These are phyloP conservation scores for Moringa oleifera DNA, from an alignment of 345 rosid species.

Conservation along the genomic window DNA sequence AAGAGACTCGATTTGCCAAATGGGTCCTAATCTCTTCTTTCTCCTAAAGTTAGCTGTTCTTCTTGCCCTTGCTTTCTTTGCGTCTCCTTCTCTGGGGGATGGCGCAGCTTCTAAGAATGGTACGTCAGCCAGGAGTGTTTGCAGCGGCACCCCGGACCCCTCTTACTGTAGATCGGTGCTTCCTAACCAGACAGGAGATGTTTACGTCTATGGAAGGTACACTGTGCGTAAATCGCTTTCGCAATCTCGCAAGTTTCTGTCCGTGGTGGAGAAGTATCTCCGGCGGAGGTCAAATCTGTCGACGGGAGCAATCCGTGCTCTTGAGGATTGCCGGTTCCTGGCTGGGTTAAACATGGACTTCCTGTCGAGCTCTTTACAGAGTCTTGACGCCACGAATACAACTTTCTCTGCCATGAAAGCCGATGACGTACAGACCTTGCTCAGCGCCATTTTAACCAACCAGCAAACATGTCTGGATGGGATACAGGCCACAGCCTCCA, in stretches of 20 bases:
- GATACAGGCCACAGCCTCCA: constrained; percentile 36
- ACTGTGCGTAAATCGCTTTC: constrained; percentile 55
- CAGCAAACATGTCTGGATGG: constrained; percentile 77
- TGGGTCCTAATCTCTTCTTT: constrained; percentile 23
- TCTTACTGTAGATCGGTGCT: constrained; percentile 57
- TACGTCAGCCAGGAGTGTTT: constrained; percentile 31
- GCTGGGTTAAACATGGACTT: constrained; percentile 55
- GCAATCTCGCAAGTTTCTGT: constrained; percentile 52
- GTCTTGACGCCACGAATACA: constrained; percentile 31
- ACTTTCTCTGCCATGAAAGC: constrained; percentile 38
- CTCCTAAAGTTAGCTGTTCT: constrained; percentile 1
- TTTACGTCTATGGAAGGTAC: constrained; percentile 49
- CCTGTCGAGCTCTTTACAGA: constrained; percentile 37
- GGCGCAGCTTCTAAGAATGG: constrained; percentile 11
- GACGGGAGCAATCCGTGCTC: constrained; percentile 43
- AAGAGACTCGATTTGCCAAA: no score
- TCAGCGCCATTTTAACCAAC: constrained; percentile 76
- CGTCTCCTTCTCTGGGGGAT: background rate
- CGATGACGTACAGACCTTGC: constrained; percentile 63
- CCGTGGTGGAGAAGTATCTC: constrained; percentile 47
- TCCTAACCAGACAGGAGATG: constrained; percentile 38
- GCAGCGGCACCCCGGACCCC: constrained; percentile 64
- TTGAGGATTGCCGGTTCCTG: constrained; percentile 63
- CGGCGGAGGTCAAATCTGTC: constrained; percentile 35
- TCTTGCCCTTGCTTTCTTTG: background rate